Base-by-base conservation (phyloP, 441 rosid genomes). In the Codiaeum variegatum region DNA sequence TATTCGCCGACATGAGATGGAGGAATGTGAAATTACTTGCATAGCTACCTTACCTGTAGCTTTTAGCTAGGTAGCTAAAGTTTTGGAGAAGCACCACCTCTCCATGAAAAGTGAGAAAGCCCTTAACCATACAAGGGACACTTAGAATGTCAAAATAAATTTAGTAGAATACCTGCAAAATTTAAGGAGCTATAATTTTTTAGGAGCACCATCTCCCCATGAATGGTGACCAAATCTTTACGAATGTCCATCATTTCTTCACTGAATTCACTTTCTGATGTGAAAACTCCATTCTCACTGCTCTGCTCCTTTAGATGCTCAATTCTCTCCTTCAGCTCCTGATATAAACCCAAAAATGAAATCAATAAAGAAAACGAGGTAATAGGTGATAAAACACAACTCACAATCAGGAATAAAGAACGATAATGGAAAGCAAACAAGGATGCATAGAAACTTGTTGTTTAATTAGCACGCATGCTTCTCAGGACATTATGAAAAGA, bases 221-320 rank as follows among this genome's bases (percentile, higher is more conserved):
- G 98, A 76, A 94, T 92, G 62, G 87, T 88, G 26, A 94, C 98
- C 58, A 90, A 88, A 81, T 89, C 97, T 85, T 83, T 90, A 51
- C 97, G 96, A 58, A 92, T 92, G 66, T 88, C 96, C 98, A 94
- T 94, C 91, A 88, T 90, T 79, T 92, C 97, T 78, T 90, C 96
- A 51, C 94, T 88, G 78, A 89, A 89, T 69, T 91, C 93, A 67
- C 92, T 85, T 59, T 85, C 89, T 58, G 92, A 87, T 63, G 91
- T 73, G 38, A 85, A 82, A 38, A 80, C 84, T 59, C 94, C 93
- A 61, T 83, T 78, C 46, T 47, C 83, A 52, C 83, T 75, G 42
- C 87, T 87, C 74, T 75, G 85, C 73, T 83, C 97, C 74, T 86
- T 89, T 15, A 89, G 78, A 75, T 38, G 71, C 70, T 90, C 88